Base-by-base conservation (phyloP, 2,329 filamentous ascomycete genomes). In the Trichoderma guizhouense region DNA sequence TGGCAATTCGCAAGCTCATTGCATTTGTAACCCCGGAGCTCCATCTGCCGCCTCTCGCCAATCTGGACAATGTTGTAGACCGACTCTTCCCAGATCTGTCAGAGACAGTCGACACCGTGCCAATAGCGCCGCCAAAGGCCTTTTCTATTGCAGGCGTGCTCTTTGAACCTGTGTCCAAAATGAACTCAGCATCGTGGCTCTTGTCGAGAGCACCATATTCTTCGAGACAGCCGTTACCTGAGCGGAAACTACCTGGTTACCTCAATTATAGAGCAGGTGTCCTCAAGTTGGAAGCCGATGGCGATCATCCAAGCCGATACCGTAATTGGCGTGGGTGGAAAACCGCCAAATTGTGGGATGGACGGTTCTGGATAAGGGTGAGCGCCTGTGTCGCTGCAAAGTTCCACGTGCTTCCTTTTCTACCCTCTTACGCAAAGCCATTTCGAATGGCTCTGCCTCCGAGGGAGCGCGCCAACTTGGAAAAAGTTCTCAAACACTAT, bases 331-430 rank as follows among this genome's bases (percentile, higher is more conserved):
- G 75, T 9, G 76, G 75, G 30, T 83, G 80, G 79, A 80, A 77
- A 60, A 77, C 74, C 24, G 74, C 77, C 14, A 77, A 78, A 61
- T 78, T 86, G 69, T 92, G 85, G 81, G 90, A 92, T 78, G 87
- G 88, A 0, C 87, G 90, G 2, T 91, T 86, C 79, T 92, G 90
- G 90, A 79, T 91, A 18, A 82, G 84, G 18, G 70, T 89, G 11
- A 79, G 79, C 24, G 80, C 83, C 61, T 83, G 84, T 6, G 79
- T 84, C 7, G 83, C 83, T 3, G 81, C 81, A 64, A 77, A 78
- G 15, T 79, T 87, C 18, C 77, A 81, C 21, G 73, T 89, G 2
- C 82, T 81, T 39, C 88, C 88, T 0, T 86, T 87, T 74, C 77
- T 81, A 3, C 74, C 76, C 1, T 81, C 82, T 39, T 79, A 86